Percentiles rank a stretch among this genome's conserved stretches.
Conservation (phyloP, 2,329 filamentous ascomycete species). For the Colletotrichum lindemuthianum region DNA sequence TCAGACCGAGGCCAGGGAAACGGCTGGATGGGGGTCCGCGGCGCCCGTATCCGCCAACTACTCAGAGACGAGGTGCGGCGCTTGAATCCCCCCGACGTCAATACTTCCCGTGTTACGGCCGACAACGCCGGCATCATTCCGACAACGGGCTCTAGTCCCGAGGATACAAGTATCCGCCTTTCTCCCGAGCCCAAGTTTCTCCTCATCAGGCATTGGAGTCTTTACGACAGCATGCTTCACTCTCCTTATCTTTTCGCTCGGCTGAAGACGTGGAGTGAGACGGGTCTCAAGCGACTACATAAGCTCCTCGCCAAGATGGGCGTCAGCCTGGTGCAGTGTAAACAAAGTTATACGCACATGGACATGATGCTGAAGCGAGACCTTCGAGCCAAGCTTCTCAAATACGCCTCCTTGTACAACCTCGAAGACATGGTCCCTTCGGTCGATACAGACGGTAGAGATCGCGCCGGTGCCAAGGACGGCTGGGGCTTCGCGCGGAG, state of each 20-base stretch:
- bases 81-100: constrained; percentile 81
- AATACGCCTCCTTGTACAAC: constrained; percentile 93
- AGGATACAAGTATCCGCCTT: constrained; percentile 90
- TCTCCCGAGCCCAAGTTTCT: constrained; percentile 95
- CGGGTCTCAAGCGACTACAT: constrained; percentile 86
- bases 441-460: constrained; percentile 75
- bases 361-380: constrained; percentile 95
- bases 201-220: constrained; percentile 93
- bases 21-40: constrained; percentile 84
- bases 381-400: constrained; percentile 83
- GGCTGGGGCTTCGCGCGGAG: constrained; percentile 97
- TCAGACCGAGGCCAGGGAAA: constrained; percentile 67
- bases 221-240: constrained; percentile 98
- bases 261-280: constrained; percentile 94
- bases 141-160: constrained; percentile 86
- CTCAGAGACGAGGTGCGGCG: constrained; percentile 93
- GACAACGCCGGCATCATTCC: constrained; percentile 86
- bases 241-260: constrained; percentile 93
- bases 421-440: constrained; percentile 92
- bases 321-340: constrained; percentile 91
- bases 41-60: constrained; percentile 84
- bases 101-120: constrained; percentile 68
- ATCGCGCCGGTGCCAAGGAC: constrained; percentile 79
- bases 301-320: constrained; percentile 99
- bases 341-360: constrained; percentile 97